Conservation (phyloP, 2,329 filamentous ascomycete genomes). For the Penicillium polonicum region DNA sequence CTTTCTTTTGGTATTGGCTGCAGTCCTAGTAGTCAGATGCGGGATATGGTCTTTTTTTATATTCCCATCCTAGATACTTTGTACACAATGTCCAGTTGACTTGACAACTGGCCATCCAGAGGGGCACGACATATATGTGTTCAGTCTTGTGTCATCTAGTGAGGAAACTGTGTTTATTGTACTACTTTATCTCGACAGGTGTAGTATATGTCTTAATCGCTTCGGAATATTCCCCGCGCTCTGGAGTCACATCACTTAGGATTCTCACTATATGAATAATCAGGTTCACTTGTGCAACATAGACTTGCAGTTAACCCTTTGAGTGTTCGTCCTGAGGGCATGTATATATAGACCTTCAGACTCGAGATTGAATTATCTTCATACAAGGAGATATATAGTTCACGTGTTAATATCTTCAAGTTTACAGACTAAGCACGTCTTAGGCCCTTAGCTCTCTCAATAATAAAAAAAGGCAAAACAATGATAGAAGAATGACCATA, state of each 20-base stretch:
- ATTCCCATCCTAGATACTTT: neutral
- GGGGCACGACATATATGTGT: constrained; percentile 1
- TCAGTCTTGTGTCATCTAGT: neutral
- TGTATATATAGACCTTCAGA: neutral
- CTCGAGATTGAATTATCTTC: too few species aligned
- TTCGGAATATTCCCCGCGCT: neutral
- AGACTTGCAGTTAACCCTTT: neutral
- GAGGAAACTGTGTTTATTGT: neutral
- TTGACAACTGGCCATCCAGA: neutral
- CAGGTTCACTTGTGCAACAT: neutral
- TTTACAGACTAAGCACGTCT: neutral
- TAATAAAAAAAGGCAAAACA: neutral
- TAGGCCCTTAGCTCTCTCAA: too few species aligned
- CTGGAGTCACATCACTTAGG: neutral
- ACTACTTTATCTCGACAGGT: neutral
- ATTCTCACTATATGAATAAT: neutral
- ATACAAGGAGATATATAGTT: neutral
- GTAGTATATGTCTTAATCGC: neutral
- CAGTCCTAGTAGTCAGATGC: neutral
- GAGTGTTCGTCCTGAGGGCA: neutral
- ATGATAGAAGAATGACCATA: neutral
- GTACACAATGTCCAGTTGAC: neutral
- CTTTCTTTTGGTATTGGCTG: neutral
- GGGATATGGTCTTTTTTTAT: neutral
- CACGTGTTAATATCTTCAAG: neutral